Evolutionary conservation across 805 yeast species (phyloP).

Genomic region (Metschnikowia sp.): DNA sequence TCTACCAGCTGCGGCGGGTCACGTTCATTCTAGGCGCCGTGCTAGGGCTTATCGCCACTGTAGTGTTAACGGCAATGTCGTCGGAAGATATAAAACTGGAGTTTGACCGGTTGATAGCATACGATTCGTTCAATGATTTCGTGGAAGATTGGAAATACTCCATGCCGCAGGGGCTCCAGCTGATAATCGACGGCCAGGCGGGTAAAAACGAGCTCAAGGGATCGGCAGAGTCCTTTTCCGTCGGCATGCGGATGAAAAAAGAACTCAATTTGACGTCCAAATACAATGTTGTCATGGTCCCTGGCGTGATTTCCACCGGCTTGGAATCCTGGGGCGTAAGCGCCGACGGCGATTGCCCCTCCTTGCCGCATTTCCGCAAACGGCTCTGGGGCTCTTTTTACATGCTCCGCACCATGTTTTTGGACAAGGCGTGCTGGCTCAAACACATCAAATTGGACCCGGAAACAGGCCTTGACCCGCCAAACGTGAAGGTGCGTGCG

Average conservation of each 20-base stretch:
- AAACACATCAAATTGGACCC: constrained; percentile 87
- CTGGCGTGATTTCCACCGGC: constrained; percentile 95
- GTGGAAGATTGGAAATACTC: constrained; percentile 64
- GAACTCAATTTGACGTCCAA: constrained; percentile 53
- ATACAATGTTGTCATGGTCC: constrained; percentile 86
- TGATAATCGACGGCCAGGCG: constrained; percentile 53
- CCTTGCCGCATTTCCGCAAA: constrained; percentile 81
- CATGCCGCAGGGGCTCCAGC: constrained; percentile 63
- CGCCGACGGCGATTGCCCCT: constrained; percentile 71
- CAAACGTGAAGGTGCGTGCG: constrained; percentile 73
- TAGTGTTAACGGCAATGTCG: constrained; percentile 46
- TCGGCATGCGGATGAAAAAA: constrained; percentile 61
- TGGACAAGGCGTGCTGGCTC: constrained; percentile 92
- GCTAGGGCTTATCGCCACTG: constrained; percentile 63
- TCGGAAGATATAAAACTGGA: constrained; percentile 42
- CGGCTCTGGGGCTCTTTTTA: constrained; percentile 96
- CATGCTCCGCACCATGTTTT: constrained; percentile 87
- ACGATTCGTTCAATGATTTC: constrained; percentile 56
- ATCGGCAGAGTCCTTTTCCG: constrained; percentile 81
- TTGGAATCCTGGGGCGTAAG: constrained; percentile 88
- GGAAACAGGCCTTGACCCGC: constrained; percentile 90
- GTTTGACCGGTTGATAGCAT: constrained; percentile 46
- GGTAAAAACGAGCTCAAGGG: constrained; percentile 39
- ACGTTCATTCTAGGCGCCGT: constrained; percentile 69
- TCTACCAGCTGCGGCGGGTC: constrained; percentile 53